Conservation (phyloP, 768 basidiomycete genomes). For the Ramaria rubella region DNA sequence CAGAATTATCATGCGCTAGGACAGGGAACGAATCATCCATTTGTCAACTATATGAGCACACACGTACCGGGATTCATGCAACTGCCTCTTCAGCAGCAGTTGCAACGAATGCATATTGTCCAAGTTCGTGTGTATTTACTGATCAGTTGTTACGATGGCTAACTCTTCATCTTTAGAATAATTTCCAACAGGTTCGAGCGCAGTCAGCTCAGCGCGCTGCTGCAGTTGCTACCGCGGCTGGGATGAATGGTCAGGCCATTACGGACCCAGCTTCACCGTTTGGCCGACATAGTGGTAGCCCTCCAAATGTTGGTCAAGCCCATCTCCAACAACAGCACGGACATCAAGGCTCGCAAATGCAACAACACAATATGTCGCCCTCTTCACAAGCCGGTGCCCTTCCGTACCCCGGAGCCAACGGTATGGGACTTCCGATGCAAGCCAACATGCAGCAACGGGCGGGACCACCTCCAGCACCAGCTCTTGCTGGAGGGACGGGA, state of each 20-base stretch:
- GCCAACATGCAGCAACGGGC: background rate
- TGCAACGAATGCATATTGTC: conserved; percentile 49
- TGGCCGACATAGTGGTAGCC: conserved; percentile 3
- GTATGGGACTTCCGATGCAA: background rate
- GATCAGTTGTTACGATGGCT: background rate
- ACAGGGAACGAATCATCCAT: conserved; percentile 32
- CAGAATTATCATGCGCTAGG: conserved; percentile 6
- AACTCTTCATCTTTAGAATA: background rate
- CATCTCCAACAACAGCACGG: background rate
- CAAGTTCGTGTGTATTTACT: conserved; percentile 35
- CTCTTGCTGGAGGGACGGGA: conserved; percentile 5
- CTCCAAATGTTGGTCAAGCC: conserved; percentile 2
- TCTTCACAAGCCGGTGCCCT: background rate
- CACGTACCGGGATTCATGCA: conserved; percentile 47
- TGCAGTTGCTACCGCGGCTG: background rate
- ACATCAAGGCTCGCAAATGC: background rate
- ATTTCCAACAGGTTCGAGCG: conserved; percentile 1
- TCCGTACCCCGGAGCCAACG: background rate
- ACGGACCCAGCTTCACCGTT: conserved; percentile 5
- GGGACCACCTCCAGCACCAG: background rate
- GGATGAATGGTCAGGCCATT: conserved; percentile 1
- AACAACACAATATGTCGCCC: conserved; percentile 1
- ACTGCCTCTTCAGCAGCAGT: conserved; percentile 46
- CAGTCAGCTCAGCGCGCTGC: conserved; percentile 5
- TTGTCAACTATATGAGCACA: conserved; percentile 48